These are phyloP conservation scores for Sphenostylis stenocarpa DNA, from an alignment of 306 rosid genomes.

Conservation along the genomic window DNA sequence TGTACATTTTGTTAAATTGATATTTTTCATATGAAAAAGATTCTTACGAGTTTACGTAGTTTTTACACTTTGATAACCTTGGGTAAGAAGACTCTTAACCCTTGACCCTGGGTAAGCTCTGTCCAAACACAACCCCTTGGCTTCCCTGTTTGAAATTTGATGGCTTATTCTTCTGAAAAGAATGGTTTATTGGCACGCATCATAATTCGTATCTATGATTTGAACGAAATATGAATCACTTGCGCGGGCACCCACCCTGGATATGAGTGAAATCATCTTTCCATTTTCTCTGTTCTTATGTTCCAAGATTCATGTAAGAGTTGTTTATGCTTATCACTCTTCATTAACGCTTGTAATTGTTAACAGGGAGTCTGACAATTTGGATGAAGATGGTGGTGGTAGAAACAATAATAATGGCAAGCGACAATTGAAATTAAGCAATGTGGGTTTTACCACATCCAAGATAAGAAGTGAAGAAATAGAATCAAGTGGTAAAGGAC, in stretches of 20 bases:
- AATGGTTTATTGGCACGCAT: background rate
- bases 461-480: conserved; percentile 85
- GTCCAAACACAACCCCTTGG: background rate
- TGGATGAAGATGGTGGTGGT: conserved; percentile 61
- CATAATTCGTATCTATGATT: background rate
- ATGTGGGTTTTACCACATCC: conserved; percentile 68
- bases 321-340: conserved; percentile 18
- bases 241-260: background rate
- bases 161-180: background rate
- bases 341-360: background rate
- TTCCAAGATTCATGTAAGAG: conserved; percentile 17
- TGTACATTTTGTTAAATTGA: no score
- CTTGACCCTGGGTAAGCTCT: background rate
- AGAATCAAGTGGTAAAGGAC: conserved; percentile 89
- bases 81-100: background rate
- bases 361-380: conserved; percentile 69
- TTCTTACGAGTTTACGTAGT: no score
- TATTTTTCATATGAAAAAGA: no score
- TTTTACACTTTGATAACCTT: no score
- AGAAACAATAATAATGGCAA: conserved; percentile 45
- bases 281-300: background rate
- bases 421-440: conserved; percentile 72
- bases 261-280: background rate
- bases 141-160: background rate
- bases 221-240: conserved; percentile 19